These are phyloP conservation scores for Lignosus rhinocerotis DNA, from an alignment of 1,284 basidiomycete genomes.

Conservation along the genomic window DNA sequence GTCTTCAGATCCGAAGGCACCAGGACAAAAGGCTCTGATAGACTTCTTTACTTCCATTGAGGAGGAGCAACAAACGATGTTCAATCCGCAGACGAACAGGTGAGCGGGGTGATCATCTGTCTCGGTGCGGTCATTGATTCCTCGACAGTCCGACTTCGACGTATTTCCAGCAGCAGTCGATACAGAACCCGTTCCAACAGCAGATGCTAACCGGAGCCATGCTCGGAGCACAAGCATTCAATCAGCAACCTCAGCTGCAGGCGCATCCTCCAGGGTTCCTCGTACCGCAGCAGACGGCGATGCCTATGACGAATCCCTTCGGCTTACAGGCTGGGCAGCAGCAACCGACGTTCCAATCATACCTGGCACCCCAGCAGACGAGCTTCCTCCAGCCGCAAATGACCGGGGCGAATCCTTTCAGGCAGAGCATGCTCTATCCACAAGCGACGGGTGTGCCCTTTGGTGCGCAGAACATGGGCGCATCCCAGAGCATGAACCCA, in stretches of 20 bases:
- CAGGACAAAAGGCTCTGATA: slow-evolving; percentile 45
- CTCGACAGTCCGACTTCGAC: slow-evolving; percentile 47
- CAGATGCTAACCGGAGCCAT: slow-evolving; percentile 60
- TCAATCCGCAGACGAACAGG: slow-evolving; percentile 64
- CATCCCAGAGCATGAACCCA: slow-evolving; percentile 29
- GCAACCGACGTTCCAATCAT: slow-evolving; percentile 50
- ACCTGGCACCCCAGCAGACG: slow-evolving; percentile 48
- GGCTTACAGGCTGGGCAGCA: slow-evolving; percentile 36
- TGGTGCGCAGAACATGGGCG: slow-evolving; percentile 27
- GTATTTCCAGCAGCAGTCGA: slow-evolving; percentile 63
- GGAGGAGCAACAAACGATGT: slow-evolving; percentile 75
- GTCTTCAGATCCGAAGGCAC: slow-evolving; percentile 22
- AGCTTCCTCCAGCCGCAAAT: slow-evolving; percentile 55
- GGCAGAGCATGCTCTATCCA: slow-evolving; percentile 64
- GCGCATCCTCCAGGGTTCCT: slow-evolving; percentile 34
- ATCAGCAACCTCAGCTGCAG: slow-evolving; percentile 28
- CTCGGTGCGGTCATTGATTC: slow-evolving; percentile 8
- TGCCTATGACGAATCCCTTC: slow-evolving; percentile 46
- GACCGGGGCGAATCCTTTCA: slow-evolving; percentile 79
- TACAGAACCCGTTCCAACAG: slow-evolving; percentile 80
- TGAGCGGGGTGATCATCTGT: slow-evolving; percentile 27
- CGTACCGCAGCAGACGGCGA: slow-evolving; percentile 36
- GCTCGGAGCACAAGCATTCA: slow-evolving; percentile 40
- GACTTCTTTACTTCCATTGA: slow-evolving; percentile 97
- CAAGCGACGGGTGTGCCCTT: slow-evolving; percentile 59